Evolutionary conservation across 306 rosid species (phyloP), one percentile per base, ranked within the genome.

Genomic region (Rubus idaeus): DNA sequence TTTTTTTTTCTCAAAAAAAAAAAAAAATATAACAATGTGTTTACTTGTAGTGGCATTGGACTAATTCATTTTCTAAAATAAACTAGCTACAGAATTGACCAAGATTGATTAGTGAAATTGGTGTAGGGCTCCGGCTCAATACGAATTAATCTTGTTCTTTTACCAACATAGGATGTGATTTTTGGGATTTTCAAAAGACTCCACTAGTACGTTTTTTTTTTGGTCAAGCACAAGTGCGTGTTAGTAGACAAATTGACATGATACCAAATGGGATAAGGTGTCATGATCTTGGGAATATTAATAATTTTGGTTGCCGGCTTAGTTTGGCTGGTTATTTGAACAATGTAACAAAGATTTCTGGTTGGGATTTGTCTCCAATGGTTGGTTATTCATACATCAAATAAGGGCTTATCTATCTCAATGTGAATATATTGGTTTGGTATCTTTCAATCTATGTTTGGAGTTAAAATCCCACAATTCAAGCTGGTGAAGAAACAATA

Each of bases 181-280:
- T 44, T 5, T 67, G 10, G 4, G 53, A n/a, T 44, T 11, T 7
- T n/a, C 18, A 67, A 17, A 21, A 30, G 60, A 70, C 13, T 49
- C 57, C 44, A 47, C 21, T 46, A 69, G n/a, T 46, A 55, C 40
- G 6, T 39, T 64, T 70, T 8, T 30, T 30, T 30, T 30, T 30
- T 30, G 35, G 35, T 30, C 35, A 30, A 30, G 35, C 35, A 30
- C 21, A 69, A 69, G 40, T 46, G 55, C 53, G 12, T 39, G 39
- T 70, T 8, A 47, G 74, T 70, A 47, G 30, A 35, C 8, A 50
- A 35, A 51, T 71, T 71, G 65, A 39, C 50, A 17, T n/a, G 17
- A 21, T 50, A 52, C 51, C 75, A 40, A 53, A 53, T 40, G 39
- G 40, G 65, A 55, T 72, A n/a, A 72, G 65, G 76, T 72, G 76